phyloP scores from a whole-genome alignment of 306 rosid genomes.

The Inga laurina region DNA sequence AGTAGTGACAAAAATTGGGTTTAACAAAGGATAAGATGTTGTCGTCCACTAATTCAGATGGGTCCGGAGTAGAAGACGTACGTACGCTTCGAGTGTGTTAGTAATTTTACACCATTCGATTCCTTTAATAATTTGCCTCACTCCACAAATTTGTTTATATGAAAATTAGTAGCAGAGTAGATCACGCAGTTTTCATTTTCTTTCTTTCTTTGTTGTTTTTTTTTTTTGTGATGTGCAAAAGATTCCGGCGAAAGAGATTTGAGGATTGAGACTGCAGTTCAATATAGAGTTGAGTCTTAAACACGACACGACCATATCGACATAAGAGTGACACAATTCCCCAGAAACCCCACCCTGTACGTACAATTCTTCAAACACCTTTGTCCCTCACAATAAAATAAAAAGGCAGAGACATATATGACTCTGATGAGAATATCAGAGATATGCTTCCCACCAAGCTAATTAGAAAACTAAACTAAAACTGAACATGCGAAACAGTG shows the following conservation, averaged over 20 bases:
- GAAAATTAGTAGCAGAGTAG: constrained; percentile 18
- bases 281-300: background rate
- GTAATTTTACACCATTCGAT: background rate
- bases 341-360: constrained; percentile 34
- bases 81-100: background rate
- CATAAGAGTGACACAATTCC: constrained; percentile 44
- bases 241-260: background rate
- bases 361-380: constrained; percentile 34
- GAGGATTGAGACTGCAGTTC: background rate
- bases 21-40: constrained; percentile 38
- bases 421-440: constrained; percentile 1
- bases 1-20: constrained; percentile 26
- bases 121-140: background rate
- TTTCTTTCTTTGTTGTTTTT: background rate
- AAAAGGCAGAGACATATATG: background rate
- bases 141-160: background rate
- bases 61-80: constrained; percentile 28
- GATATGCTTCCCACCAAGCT: constrained; percentile 16
- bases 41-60: constrained; percentile 39
- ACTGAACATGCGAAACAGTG: background rate
- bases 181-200: constrained; percentile 14
- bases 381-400: constrained; percentile 6
- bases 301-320: constrained; percentile 29
- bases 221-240: background rate
- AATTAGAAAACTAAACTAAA: background rate